A percentile compares a stretch with the other conserved stretches of the same genome.
Evolutionary conservation across 2,329 filamentous ascomycete genomes (phyloP).

Genomic region (Trematosphaeria pertusa): DNA sequence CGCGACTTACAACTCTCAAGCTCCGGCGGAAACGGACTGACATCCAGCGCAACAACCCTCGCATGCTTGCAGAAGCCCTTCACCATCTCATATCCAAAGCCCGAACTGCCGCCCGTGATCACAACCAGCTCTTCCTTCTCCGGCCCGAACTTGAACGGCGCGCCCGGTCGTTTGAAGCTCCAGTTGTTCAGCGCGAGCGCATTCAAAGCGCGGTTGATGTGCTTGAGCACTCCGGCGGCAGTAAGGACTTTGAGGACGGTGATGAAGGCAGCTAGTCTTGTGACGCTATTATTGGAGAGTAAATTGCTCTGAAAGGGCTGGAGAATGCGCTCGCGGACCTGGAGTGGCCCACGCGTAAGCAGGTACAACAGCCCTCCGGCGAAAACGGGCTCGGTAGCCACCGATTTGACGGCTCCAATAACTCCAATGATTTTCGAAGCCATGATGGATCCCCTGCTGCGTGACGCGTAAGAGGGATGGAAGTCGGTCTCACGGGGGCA

Average conservation of each 20-base stretch:
- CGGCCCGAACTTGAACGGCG: slow-evolving; percentile 26
- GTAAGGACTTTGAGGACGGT: slow-evolving; percentile 31
- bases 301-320: slow-evolving; percentile 26
- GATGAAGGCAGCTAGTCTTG: slow-evolving; percentile 22
- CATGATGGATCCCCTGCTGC: too few species aligned
- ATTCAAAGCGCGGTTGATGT: slow-evolving; percentile 26
- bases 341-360: slow-evolving; percentile 30
- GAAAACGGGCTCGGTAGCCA: slow-evolving; percentile 22
- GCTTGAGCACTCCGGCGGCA: slow-evolving; percentile 21
- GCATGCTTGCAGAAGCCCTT: slow-evolving; percentile 29
- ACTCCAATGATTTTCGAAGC: too few species aligned
- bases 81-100: slow-evolving; percentile 41
- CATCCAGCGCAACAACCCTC: slow-evolving; percentile 32
- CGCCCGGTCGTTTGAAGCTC: slow-evolving; percentile 30
- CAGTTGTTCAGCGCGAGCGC: slow-evolving; percentile 46
- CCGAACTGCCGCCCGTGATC: slow-evolving; percentile 38
- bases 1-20: slow-evolving; percentile 24
- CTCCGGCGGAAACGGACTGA: slow-evolving; percentile 29
- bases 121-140: slow-evolving; percentile 34
- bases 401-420: slow-evolving; percentile 6
- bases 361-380: slow-evolving; percentile 31
- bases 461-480: too few species aligned
- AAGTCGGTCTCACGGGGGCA: too few species aligned
- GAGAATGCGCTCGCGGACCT: slow-evolving; percentile 30
- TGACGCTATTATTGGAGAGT: slow-evolving; percentile 28